Evolutionary conservation across 2,329 filamentous ascomycete species (phyloP).

Genomic region (Colletotrichum neosansevieriae): DNA sequence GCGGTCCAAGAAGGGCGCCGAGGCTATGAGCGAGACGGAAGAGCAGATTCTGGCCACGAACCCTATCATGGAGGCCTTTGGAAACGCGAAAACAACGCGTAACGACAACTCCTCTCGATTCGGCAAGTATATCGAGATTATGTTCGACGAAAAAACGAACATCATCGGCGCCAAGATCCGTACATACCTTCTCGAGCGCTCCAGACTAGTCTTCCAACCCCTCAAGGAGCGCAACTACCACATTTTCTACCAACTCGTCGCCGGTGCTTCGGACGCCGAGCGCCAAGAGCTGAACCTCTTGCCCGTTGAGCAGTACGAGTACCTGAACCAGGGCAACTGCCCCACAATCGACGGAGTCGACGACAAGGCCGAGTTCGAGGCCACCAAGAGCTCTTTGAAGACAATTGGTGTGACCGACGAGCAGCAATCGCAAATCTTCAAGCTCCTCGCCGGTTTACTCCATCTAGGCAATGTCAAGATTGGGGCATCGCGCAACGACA

Average conservation of each 20-base stretch:
- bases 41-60: conserved; percentile 98
- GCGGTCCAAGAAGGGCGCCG: conserved; percentile 79
- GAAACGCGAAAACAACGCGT: conserved; percentile 98
- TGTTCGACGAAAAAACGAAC: conserved; percentile 95
- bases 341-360: conserved; percentile 94
- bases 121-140: conserved; percentile 99
- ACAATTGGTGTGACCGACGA: conserved; percentile 85
- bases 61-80: conserved; percentile 99
- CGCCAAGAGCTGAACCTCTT: conserved; percentile 83
- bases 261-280: conserved; percentile 88
- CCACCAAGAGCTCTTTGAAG: conserved; percentile 85
- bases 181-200: conserved; percentile 94
- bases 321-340: conserved; percentile 93
- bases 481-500: conserved; percentile 88
- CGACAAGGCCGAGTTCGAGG: conserved; percentile 92
- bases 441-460: conserved; percentile 87
- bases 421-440: conserved; percentile 89
- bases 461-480: conserved; percentile 98
- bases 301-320: conserved; percentile 91
- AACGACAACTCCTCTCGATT: conserved; percentile 99
- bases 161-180: conserved; percentile 98
- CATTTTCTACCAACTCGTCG: conserved; percentile 97
- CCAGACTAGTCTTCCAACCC: conserved; percentile 95
- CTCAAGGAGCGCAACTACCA: conserved; percentile 99
- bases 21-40: conserved; percentile 95